Percentiles rank a stretch among this genome's conserved stretches.
Evolutionary conservation across 2,329 filamentous ascomycete genomes (phyloP).

Genomic region (Diplodia mutila): DNA sequence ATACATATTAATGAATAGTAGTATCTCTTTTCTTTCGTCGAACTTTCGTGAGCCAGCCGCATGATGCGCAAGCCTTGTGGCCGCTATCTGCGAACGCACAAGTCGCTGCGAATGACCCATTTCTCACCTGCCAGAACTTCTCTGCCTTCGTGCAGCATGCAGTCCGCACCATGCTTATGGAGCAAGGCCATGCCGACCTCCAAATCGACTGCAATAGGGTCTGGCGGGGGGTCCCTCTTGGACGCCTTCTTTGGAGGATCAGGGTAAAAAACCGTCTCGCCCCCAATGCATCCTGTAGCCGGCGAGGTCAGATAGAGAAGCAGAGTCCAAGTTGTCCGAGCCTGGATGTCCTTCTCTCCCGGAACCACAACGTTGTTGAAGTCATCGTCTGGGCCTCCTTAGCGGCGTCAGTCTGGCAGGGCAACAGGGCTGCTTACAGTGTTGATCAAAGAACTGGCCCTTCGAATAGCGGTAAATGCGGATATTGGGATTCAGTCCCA

Average conservation of each 20-base stretch:
- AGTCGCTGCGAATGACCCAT: constrained; percentile 85
- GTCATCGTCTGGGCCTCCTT: constrained; percentile 74
- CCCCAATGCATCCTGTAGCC: constrained; percentile 75
- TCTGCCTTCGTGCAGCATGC: constrained; percentile 84
- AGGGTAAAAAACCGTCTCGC: constrained; percentile 91
- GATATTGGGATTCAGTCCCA: constrained; percentile 89
- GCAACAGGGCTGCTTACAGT: constrained; percentile 66
- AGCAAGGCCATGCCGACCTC: constrained; percentile 86
- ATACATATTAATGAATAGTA: background rate
- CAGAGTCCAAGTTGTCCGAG: constrained; percentile 86
- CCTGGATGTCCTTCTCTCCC: constrained; percentile 46
- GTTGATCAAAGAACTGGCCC: constrained; percentile 89
- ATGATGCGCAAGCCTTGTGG: no score
- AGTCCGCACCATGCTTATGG: constrained; percentile 87
- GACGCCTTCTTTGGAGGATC: constrained; percentile 57
- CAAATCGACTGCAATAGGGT: constrained; percentile 72
- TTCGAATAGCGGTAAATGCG: constrained; percentile 84
- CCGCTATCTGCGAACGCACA: constrained; percentile 64
- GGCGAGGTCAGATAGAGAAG: constrained; percentile 83
- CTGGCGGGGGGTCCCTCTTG: constrained; percentile 46
- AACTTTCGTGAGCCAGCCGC: no score
- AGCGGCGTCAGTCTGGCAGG: background rate
- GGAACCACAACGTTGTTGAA: constrained; percentile 70
- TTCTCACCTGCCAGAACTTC: constrained; percentile 83
- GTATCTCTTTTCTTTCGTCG: background rate